Evolutionary conservation across 2,329 filamentous ascomycete species (phyloP), one percentile per base, ranked within the genome.

Genomic region (Fusarium ambrosium): DNA sequence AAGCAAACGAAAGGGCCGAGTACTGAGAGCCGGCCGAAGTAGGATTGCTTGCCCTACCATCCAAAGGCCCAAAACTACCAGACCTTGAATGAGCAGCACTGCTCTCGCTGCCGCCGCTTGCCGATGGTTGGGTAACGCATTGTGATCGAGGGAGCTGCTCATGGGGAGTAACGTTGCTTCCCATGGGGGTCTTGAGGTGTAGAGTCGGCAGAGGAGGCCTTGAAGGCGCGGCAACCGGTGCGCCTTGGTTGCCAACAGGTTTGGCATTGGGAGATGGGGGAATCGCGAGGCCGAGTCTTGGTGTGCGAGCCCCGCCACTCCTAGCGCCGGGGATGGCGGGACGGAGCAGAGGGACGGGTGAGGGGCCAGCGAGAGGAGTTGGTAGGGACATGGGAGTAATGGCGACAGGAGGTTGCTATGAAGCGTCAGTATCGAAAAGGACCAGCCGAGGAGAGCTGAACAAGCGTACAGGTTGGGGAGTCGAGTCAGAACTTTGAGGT

Each of bases 1-100:
- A 92, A 43, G 94, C 93, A 82, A 98, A 96, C 5, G 94, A 96
- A 37, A 97, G 86, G 8, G 92, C 91, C 3, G 94, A 97, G 80
- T 94, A 97, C 75, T 95, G 94, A 11, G 95, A 97, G n/a, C 93
- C 94, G 18, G 95, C 95, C 22, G 94, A 96, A 7, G 93, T 94
- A 37, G 95, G 94, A 64, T 94, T 95, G 83, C 94, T 97, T 29
- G 89, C 91, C 72, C 92, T 90, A 62, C 92, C 92, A 79, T 97
- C 94, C 53, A 93, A 83, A 65, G 91, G 90, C 2, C 94, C 94
- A 79, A 97, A 96, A 83, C 94, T 97, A 45, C 94, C 94, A 20
- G 94, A 94, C 79, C 95, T 89, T 71, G 94, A 97, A 81, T 96
- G 92, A 68, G 92, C 92, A 58, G 89, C 90, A 79, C 94, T 96